A percentile compares a stretch with the other conserved stretches of the same genome.
phyloP scores from a whole-genome alignment of 495 filamentous ascomycete genomes.

The Usnea hakonensis region DNA sequence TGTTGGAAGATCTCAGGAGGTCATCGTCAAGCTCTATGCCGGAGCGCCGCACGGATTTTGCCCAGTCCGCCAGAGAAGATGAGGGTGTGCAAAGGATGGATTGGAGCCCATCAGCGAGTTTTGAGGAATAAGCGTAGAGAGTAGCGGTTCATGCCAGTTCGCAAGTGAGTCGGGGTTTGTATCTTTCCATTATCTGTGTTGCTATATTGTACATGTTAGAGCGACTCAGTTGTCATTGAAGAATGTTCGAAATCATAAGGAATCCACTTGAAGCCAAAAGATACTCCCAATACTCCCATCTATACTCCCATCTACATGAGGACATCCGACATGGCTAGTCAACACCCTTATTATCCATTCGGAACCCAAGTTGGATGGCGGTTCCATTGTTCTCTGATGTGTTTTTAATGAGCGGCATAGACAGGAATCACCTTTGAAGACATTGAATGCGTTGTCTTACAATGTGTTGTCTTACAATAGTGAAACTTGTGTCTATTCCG shows the following conservation, averaged over 20 bases:
- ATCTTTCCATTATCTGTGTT: not conserved
- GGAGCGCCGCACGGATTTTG: conserved; percentile 47
- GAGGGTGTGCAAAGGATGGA: not conserved
- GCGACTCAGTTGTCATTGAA: not conserved
- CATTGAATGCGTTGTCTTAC: not conserved
- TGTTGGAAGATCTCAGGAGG: conserved; percentile 49
- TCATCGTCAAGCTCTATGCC: conserved; percentile 42
- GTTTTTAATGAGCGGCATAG: not conserved
- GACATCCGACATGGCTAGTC: too few species aligned
- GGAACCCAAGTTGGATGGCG: too few species aligned
- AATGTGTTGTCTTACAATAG: not conserved
- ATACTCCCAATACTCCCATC: not conserved
- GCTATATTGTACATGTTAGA: not conserved
- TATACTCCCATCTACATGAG: not conserved
- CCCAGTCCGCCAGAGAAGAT: conserved; percentile 23
- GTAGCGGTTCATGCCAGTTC: not conserved
- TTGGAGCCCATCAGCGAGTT: not conserved
- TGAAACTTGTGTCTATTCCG: not conserved
- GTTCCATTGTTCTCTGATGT: not conserved
- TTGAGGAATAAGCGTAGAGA: not conserved
- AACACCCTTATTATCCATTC: not conserved
- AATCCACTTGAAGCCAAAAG: not conserved
- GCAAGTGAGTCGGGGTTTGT: not conserved
- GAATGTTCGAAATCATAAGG: not conserved
- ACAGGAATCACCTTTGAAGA: not conserved